Percentiles rank a stretch among this genome's conserved stretches.
Evolutionary conservation across 306 rosid species (phyloP).

Genomic region (Quercus parvula): DNA sequence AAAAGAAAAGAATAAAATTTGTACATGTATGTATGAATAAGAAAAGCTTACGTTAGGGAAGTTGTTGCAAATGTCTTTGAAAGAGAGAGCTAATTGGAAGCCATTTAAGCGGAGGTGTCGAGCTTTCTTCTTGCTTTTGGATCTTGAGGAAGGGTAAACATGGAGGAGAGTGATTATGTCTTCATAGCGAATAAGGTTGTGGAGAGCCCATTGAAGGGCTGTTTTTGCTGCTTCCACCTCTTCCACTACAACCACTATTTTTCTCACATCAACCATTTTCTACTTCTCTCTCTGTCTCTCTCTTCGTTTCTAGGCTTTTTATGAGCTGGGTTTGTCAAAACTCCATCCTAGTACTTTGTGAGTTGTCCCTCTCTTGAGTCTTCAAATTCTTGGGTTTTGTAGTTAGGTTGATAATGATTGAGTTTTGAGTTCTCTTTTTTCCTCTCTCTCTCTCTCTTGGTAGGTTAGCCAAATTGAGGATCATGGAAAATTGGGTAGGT

Average conservation of each 20-base stretch:
- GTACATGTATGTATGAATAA: not conserved
- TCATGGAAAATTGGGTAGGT: not conserved
- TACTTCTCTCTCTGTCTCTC: not conserved
- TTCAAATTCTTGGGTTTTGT: not conserved
- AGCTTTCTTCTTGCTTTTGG: constrained; percentile 50
- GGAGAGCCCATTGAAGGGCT: constrained; percentile 81
- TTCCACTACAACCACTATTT: constrained; percentile 81
- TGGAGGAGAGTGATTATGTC: constrained; percentile 81
- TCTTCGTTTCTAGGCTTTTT: not conserved
- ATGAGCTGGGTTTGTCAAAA: not conserved
- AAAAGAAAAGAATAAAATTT: not conserved
- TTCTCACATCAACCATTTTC: constrained; percentile 61
- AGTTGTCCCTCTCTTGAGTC: constrained; percentile 4
- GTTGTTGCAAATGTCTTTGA: constrained; percentile 63
- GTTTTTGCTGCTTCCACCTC: constrained; percentile 82
- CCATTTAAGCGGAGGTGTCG: constrained; percentile 70
- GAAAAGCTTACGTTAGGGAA: constrained; percentile 52
- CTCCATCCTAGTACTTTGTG: not conserved
- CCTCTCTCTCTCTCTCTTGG: not conserved
- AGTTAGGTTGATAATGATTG: not conserved
- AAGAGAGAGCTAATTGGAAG: constrained; percentile 75
- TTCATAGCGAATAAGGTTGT: constrained; percentile 64
- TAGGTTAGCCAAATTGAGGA: not conserved
- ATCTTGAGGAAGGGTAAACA: constrained; percentile 52
- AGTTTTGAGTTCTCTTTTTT: constrained; percentile 8